Base-by-base conservation (phyloP, 208 protist species). In the Leishmania tropica region DNA sequence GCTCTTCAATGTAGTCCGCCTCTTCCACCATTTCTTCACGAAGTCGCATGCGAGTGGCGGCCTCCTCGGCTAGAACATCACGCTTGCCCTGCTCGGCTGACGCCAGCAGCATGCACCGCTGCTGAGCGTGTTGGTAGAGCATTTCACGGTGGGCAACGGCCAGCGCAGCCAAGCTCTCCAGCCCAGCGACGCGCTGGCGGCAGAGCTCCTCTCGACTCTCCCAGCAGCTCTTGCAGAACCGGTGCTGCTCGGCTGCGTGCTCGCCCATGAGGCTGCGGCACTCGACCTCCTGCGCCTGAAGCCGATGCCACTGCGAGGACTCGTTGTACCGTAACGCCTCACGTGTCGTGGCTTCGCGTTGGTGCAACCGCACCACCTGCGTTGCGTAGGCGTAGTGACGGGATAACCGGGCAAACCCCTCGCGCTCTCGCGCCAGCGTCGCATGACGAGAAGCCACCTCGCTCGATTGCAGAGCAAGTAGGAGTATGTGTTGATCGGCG, bases 361-460 rank as follows among this genome's bases (percentile, higher is more conserved):
- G 82, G 2, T n/a, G 58, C 31, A 91, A 68, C 13, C 68, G 54
- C 51, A 75, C 58, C 5, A 81, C 10, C 37, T 77, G 75, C 8
- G 47, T 35, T 6, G 68, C 62, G 42, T 68, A 71, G 47, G 67
- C 79, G 51, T 58, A 73, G 24, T 51, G 56, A 35, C 72, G 73
- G 31, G 28, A 5, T 8, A 91, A 35, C 1, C 7, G 6, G 1
- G 77, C 60, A 45, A 73, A 77, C 1, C 53, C 75, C 54, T 81
- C 86, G 8, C 81, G 53, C 84, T 92, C 88, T 51, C 24, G 75
- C 48, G 86, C 87, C 15, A 75, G 2, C 6, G 86, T 65, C 3
- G 88, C 87, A 35, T 67, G 64, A n/a, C 90, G 87, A 17, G 83
- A 89, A n/a, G 90, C 87, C 10, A 78, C 80, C 84, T 96, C 93